Evolutionary conservation across 108 stramenopile genomes (phyloP).

Genomic region (Cyclostephanos tholiformis): DNA sequence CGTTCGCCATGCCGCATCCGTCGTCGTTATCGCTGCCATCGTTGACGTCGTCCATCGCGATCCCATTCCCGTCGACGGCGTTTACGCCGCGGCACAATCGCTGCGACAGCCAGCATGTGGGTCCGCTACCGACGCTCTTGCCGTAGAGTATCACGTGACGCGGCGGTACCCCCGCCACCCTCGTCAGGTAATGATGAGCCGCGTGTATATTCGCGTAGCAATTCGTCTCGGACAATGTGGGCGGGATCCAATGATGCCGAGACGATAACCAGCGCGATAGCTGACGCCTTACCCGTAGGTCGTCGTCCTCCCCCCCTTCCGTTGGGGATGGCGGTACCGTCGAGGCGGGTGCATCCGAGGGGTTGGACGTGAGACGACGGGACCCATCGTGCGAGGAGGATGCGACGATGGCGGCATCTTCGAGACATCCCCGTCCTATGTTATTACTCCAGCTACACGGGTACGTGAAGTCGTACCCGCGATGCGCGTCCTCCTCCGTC

Average conservation of each 20-base stretch:
- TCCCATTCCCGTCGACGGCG: background rate
- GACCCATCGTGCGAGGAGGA: too few species aligned
- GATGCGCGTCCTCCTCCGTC: background rate
- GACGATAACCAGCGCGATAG: slow-evolving; percentile 16
- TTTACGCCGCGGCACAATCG: slow-evolving; percentile 14
- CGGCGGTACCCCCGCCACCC: slow-evolving; percentile 47
- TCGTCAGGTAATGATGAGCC: slow-evolving; percentile 67
- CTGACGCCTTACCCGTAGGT: background rate
- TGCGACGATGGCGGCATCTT: too few species aligned
- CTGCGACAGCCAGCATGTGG: slow-evolving; percentile 75
- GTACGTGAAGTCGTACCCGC: too few species aligned
- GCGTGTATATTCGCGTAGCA: slow-evolving; percentile 81
- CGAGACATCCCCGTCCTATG: too few species aligned
- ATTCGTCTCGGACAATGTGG: slow-evolving; percentile 50
- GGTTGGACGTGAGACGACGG: too few species aligned
- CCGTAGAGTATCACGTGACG: slow-evolving; percentile 76
- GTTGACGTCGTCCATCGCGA: too few species aligned
- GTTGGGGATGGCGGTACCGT: background rate
- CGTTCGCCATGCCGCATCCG: background rate
- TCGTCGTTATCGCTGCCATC: background rate
- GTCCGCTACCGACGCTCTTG: slow-evolving; percentile 65
- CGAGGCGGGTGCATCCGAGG: background rate
- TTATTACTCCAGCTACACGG: too few species aligned
- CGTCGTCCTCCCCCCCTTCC: background rate
- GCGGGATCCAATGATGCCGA: slow-evolving; percentile 22